Percentiles rank a stretch among this genome's conserved stretches.
phyloP scores from a whole-genome alignment of 345 rosid genomes.

The Salix purpurea region DNA sequence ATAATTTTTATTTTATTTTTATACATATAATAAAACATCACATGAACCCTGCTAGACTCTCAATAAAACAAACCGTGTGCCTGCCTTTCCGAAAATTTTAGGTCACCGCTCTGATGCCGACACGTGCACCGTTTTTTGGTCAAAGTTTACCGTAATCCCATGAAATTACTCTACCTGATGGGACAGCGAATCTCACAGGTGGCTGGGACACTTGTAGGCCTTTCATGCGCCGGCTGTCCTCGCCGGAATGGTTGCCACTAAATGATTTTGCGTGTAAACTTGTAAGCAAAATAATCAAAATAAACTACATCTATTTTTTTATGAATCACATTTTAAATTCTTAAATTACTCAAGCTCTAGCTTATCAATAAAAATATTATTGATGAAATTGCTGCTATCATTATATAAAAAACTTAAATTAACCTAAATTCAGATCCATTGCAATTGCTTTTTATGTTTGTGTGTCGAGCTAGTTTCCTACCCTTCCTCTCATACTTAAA shows the following conservation, averaged over 20 bases:
- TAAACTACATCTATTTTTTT: no score
- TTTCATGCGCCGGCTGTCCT: not conserved
- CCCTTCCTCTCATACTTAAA: slow-evolving; percentile 6
- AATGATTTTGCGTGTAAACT: no score
- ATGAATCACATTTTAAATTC: no score
- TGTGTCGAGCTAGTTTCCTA: not conserved
- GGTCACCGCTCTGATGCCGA: not conserved
- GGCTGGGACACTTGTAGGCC: slow-evolving; percentile 29
- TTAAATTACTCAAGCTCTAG: no score
- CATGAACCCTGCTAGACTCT: slow-evolving; percentile 38
- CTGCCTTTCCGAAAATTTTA: not conserved
- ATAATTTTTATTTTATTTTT: no score
- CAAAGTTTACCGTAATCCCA: slow-evolving; percentile 34
- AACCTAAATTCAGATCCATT: no score
- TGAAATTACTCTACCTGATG: slow-evolving; percentile 29
- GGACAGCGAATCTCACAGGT: slow-evolving; percentile 29
- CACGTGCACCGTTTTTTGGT: slow-evolving; percentile 19
- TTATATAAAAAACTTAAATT: no score
- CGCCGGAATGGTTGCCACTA: slow-evolving; percentile 19
- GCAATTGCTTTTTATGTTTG: not conserved
- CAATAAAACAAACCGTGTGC: slow-evolving; percentile 26
- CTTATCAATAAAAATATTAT: no score
- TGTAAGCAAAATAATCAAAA: no score
- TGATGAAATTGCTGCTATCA: no score
- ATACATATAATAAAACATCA: slow-evolving; percentile 6